phyloP scores from a whole-genome alignment of 495 filamentous ascomycete genomes.

The Annulohypoxylon nitens region DNA sequence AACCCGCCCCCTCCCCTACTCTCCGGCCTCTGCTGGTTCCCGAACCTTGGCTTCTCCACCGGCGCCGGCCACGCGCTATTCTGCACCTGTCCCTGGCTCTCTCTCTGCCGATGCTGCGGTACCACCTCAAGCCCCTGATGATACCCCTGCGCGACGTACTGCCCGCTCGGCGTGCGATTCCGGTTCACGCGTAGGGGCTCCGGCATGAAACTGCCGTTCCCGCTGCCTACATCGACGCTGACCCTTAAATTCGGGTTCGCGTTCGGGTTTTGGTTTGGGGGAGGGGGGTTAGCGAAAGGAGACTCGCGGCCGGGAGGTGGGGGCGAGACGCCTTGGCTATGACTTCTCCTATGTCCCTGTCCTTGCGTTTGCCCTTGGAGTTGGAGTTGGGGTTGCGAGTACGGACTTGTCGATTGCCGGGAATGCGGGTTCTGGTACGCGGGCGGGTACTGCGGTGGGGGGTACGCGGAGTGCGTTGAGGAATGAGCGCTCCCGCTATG shows the following conservation, averaged over 20 bases:
- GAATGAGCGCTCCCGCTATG: constrained; percentile 30
- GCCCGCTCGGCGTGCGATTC: background rate
- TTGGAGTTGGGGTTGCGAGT: background rate
- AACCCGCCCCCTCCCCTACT: constrained; percentile 6
- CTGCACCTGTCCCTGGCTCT: background rate
- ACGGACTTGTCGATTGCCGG: background rate
- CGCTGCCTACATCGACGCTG: background rate
- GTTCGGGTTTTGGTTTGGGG: background rate
- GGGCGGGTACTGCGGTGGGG: constrained; percentile 1
- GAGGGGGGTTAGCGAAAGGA: background rate
- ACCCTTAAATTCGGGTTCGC: background rate
- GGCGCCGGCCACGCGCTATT: constrained; percentile 3
- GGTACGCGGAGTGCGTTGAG: constrained; percentile 11
- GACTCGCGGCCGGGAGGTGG: background rate
- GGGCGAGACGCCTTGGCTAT: background rate
- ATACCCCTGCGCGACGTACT: background rate
- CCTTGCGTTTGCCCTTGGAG: background rate
- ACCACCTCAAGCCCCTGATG: background rate
- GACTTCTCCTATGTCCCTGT: background rate
- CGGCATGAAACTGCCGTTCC: constrained; percentile 14
- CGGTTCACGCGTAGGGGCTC: constrained; percentile 40
- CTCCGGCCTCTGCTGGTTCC: background rate
- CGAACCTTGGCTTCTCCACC: background rate
- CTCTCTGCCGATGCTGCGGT: background rate
- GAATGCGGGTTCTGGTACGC: background rate